Evolutionary conservation across 2,329 filamentous ascomycete genomes (phyloP).

Genomic region (Fusarium sp.): DNA sequence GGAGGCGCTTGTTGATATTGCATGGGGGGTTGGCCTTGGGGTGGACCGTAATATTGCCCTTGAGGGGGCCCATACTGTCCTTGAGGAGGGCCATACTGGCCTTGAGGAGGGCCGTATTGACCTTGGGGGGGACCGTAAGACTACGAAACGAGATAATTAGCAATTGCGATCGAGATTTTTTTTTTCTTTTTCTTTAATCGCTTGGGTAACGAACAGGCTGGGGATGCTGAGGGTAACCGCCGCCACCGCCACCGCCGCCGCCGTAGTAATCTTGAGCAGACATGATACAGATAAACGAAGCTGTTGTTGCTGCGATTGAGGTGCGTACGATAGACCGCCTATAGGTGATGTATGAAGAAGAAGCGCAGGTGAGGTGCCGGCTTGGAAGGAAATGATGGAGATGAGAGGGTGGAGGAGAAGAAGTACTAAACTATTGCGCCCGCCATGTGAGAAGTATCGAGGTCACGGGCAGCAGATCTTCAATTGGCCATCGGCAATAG

Average conservation of each 20-base stretch:
- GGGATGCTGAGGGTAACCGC: slow-evolving; percentile 54
- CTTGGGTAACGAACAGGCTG: slow-evolving; percentile 49
- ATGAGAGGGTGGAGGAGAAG: neutral
- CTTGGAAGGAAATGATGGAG: neutral
- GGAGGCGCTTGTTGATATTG: slow-evolving; percentile 55
- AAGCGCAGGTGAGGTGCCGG: neutral
- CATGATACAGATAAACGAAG: slow-evolving; percentile 42
- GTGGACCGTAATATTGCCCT: slow-evolving; percentile 48
- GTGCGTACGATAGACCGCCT: neutral
- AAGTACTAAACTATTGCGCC: slow-evolving; percentile 7
- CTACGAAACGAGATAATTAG: slow-evolving; percentile 34
- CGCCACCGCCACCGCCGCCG: slow-evolving; percentile 39
- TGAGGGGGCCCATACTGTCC: slow-evolving; percentile 44
- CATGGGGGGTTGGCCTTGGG: slow-evolving; percentile 55
- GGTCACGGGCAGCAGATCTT: slow-evolving; percentile 25
- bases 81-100: slow-evolving; percentile 46
- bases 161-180: neutral
- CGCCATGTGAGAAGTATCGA: neutral
- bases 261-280: slow-evolving; percentile 56
- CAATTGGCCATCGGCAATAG: slow-evolving; percentile 2
- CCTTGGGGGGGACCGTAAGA: slow-evolving; percentile 46
- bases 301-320: slow-evolving; percentile 4
- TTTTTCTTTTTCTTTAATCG: neutral
- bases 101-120: slow-evolving; percentile 43
- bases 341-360: neutral